Evolutionary conservation across 352 stramenopile species (phyloP).

Genomic region (Blastocystis sp.): DNA sequence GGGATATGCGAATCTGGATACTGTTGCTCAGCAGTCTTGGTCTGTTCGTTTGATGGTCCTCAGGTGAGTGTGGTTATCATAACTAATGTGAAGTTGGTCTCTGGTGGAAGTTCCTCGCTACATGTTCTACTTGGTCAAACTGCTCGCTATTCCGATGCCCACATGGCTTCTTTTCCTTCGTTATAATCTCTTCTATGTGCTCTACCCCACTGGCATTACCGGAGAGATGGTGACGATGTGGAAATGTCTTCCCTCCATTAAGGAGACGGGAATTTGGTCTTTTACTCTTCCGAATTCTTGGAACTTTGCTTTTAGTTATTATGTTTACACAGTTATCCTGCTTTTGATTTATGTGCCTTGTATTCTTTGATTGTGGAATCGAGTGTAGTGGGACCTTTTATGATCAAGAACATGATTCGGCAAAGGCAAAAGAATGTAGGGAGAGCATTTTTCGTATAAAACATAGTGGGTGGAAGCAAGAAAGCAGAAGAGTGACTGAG

Average conservation of each 20-base stretch:
- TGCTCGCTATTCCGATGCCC: conserved; percentile 80
- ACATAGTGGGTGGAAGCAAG: conserved; percentile 24
- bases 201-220: conserved; percentile 91
- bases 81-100: conserved; percentile 67
- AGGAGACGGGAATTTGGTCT: conserved; percentile 30
- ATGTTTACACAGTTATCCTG: conserved; percentile 26
- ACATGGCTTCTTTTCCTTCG: conserved; percentile 89
- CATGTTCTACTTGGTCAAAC: conserved; percentile 89
- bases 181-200: conserved; percentile 93
- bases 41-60: conserved; percentile 78
- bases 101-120: conserved; percentile 88
- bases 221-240: conserved; percentile 66
- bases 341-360: conserved; percentile 56
- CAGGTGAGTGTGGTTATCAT: conserved; percentile 25
- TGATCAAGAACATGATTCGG: conserved; percentile 57
- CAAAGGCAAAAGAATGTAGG: conserved; percentile 53
- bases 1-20: conserved; percentile 81
- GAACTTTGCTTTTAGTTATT: conserved; percentile 62
- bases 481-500: conserved; percentile 47
- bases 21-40: conserved; percentile 71
- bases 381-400: conserved; percentile 53
- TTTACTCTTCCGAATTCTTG: conserved; percentile 43
- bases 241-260: conserved; percentile 31
- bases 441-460: neutral
- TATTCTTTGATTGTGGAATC: neutral